A percentile compares a stretch with the other conserved stretches of the same genome.
Conservation (phyloP, 2,329 filamentous ascomycete species). For the Colletotrichum tropicale region DNA sequence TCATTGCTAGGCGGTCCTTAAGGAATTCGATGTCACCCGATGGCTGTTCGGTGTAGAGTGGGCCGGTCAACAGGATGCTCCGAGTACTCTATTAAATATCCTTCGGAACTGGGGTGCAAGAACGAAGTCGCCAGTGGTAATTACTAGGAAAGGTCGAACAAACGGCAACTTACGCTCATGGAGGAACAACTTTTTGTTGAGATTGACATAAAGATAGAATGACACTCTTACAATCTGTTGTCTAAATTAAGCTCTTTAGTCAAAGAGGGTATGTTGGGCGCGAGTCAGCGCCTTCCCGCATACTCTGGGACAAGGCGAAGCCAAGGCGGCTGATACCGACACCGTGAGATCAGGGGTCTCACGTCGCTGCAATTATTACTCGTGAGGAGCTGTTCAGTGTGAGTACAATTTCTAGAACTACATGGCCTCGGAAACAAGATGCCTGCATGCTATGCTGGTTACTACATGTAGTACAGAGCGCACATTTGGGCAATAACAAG, state of each 20-base stretch:
- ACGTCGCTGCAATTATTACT: background rate
- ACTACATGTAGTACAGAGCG: too few relatives aligned
- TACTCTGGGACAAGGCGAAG: background rate
- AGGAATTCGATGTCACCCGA: background rate
- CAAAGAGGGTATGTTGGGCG: background rate
- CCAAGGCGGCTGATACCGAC: background rate
- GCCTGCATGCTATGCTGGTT: too few relatives aligned
- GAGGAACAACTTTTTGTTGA: too few relatives aligned
- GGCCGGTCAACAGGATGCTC: background rate
- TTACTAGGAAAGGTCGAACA: background rate
- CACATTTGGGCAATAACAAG: too few relatives aligned
- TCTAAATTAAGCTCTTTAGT: background rate
- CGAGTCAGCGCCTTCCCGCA: background rate
- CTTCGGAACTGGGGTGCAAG: background rate
- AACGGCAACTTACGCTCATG: too few relatives aligned
- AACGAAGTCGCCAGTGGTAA: background rate
- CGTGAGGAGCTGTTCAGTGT: too few relatives aligned
- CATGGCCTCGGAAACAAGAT: too few relatives aligned
- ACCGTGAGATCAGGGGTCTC: background rate
- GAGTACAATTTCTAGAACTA: too few relatives aligned
- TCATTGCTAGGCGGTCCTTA: background rate
- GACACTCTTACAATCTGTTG: background rate
- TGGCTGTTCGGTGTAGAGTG: background rate
- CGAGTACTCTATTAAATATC: background rate
- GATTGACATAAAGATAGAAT: background rate